Percentiles rank a stretch among this genome's conserved stretches.
These are phyloP conservation scores for Alternaria dauci DNA, from an alignment of 2,329 filamentous ascomycete species.

Conservation along the genomic window DNA sequence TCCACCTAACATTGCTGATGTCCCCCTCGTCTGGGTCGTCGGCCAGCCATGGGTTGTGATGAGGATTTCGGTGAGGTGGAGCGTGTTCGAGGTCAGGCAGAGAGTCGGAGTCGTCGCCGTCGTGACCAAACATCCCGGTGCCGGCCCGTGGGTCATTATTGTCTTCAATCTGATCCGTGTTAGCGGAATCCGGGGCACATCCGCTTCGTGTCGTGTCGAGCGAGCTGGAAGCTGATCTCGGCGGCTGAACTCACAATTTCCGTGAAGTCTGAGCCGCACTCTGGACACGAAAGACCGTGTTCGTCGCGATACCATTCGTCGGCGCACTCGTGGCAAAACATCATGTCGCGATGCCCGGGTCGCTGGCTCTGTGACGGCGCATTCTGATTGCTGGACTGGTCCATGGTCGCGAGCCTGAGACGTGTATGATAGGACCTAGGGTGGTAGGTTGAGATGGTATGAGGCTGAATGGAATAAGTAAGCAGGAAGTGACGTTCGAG, in stretches of 20 bases:
- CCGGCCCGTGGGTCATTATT: conserved; percentile 70
- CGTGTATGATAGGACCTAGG: conserved; percentile 1
- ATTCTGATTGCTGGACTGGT: conserved; percentile 28
- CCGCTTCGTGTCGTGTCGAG: conserved; percentile 6
- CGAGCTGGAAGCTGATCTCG: conserved; percentile 17
- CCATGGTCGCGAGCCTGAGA: conserved; percentile 30
- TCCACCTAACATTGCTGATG: conserved; percentile 58
- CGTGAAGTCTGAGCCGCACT: conserved; percentile 79
- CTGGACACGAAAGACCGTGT: conserved; percentile 74
- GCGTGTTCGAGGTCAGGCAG: conserved; percentile 40
- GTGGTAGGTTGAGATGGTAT: conserved; percentile 8
- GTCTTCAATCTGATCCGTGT: conserved; percentile 54
- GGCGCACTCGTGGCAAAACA: conserved; percentile 84
- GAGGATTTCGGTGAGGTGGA: conserved; percentile 41
- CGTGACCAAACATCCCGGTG: conserved; percentile 31
- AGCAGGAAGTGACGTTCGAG: conserved; percentile 12
- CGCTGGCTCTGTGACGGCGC: conserved; percentile 27
- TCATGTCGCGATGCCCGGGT: conserved; percentile 66
- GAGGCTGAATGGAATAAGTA: not conserved
- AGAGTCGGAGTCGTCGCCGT: conserved; percentile 39
- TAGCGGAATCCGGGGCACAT: conserved; percentile 21
- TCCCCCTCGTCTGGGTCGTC: conserved; percentile 61
- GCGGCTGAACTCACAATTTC: conserved; percentile 75
- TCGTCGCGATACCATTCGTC: conserved; percentile 82
- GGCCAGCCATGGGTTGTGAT: conserved; percentile 60